These are phyloP conservation scores for Stachybotrys echinatus DNA, from an alignment of 2,329 filamentous ascomycete genomes.

Conservation along the genomic window DNA sequence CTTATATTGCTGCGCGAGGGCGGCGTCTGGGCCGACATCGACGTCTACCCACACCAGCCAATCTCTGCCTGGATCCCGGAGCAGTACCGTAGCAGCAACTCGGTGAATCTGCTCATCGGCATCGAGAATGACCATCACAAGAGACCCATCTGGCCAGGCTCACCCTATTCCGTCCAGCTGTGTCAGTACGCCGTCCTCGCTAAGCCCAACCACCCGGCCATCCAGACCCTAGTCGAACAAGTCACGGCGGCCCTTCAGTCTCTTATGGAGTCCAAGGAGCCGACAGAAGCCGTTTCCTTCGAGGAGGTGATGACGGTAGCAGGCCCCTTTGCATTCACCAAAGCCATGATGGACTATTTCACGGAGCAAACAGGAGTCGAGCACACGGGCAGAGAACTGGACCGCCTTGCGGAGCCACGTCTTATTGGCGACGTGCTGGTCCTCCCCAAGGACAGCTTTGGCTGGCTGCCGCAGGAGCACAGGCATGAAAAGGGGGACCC, in stretches of 20 bases:
- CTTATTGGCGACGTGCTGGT: conserved; percentile 27
- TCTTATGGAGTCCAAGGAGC: conserved; percentile 12
- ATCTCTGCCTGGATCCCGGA: conserved; percentile 61
- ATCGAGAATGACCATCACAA: conserved; percentile 59
- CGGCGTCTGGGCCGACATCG: conserved; percentile 67
- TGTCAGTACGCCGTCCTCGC: conserved; percentile 71
- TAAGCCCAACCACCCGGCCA: conserved; percentile 66
- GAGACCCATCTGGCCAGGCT: conserved; percentile 42
- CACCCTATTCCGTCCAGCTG: conserved; percentile 66
- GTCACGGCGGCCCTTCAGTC: conserved; percentile 40
- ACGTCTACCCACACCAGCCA: conserved; percentile 60
- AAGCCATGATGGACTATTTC: conserved; percentile 23
- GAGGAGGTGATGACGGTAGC: conserved; percentile 25
- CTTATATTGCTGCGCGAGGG: conserved; percentile 60
- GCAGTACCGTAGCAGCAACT: conserved; percentile 33
- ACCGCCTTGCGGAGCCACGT: conserved; percentile 17
- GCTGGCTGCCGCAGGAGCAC: conserved; percentile 13
- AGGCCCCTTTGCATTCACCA: conserved; percentile 23
- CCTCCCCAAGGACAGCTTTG: conserved; percentile 22
- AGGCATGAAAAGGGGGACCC: conserved; percentile 11
- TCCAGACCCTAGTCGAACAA: conserved; percentile 59
- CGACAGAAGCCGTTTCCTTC: conserved; percentile 11
- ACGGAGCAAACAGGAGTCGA: conserved; percentile 13
- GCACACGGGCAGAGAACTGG: conserved; percentile 22
- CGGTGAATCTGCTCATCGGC: conserved; percentile 62